Percentiles rank a stretch among this genome's conserved stretches.
Conservation (phyloP, 148 eudicot genomes). For the Rhododendron kiyosumense region DNA sequence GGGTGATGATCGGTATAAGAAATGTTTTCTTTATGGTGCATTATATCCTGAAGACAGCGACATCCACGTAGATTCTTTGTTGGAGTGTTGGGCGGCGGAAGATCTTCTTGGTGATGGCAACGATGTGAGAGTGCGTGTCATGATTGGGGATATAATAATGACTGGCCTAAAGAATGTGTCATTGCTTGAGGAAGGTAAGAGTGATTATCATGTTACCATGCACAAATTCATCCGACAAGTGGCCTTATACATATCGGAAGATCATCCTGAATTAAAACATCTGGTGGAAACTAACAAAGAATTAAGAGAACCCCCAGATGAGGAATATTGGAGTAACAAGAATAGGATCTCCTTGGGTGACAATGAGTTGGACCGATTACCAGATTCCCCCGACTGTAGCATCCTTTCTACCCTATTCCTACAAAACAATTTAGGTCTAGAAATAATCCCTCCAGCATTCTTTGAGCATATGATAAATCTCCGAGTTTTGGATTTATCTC, state of each 20-base stretch:
- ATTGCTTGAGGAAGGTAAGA: too few species aligned
- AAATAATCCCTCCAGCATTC: slow-evolving; percentile 8
- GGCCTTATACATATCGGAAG: slow-evolving; percentile 6
- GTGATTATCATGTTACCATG: slow-evolving; percentile 8
- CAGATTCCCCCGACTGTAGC: slow-evolving; percentile 6
- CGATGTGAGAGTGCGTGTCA: background rate
- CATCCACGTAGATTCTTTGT: background rate
- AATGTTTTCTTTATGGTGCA: slow-evolving; percentile 17
- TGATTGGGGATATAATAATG: background rate
- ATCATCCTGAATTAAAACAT: background rate
- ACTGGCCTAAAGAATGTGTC: background rate
- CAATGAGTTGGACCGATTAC: background rate
- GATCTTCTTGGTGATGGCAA: background rate
- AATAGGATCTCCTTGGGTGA: slow-evolving; percentile 10
- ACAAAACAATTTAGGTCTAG: slow-evolving; percentile 3
- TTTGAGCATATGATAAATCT: slow-evolving; percentile 11
- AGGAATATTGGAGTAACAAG: slow-evolving; percentile 3
- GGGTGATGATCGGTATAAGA: background rate
- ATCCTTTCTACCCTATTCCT: slow-evolving; percentile 22
- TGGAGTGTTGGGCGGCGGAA: slow-evolving; percentile 9
- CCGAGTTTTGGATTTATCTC: slow-evolving; percentile 14
- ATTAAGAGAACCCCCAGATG: background rate
- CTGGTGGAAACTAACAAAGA: slow-evolving; percentile 4
- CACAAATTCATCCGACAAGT: slow-evolving; percentile 8
- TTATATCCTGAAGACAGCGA: slow-evolving; percentile 17